These are phyloP conservation scores for Fusarium pininemorale DNA, from an alignment of 2,329 filamentous ascomycete genomes.

Conservation along the genomic window DNA sequence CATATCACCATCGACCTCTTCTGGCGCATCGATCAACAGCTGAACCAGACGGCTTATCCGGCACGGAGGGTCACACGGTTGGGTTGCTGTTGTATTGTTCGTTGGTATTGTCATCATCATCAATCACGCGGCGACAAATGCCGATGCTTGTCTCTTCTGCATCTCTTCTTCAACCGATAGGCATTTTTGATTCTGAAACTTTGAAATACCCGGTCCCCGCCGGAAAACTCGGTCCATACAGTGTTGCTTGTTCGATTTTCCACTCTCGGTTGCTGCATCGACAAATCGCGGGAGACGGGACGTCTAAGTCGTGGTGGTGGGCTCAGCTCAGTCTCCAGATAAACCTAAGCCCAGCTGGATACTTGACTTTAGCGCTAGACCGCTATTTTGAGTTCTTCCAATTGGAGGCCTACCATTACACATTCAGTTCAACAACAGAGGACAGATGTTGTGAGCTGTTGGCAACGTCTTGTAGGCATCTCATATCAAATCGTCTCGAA, in stretches of 20 bases:
- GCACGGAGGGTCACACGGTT: not conserved
- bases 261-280: conserved; percentile 25
- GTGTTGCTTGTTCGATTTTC: conserved; percentile 11
- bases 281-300: conserved; percentile 31
- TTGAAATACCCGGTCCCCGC: not conserved
- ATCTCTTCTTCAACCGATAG: not conserved
- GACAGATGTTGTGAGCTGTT: conserved; percentile 1
- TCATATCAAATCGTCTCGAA: not conserved
- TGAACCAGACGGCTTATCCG: conserved; percentile 7
- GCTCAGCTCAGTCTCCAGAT: conserved; percentile 24
- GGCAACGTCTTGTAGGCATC: not conserved
- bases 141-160: not conserved
- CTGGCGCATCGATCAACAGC: conserved; percentile 16
- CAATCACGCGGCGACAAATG: conserved; percentile 23
- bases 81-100: conserved; percentile 14
- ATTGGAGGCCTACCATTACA: conserved; percentile 47
- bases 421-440: conserved; percentile 19
- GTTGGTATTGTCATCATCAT: conserved; percentile 29
- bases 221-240: conserved; percentile 5
- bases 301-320: conserved; percentile 31
- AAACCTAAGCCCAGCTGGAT: not conserved
- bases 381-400: conserved; percentile 45
- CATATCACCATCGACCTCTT: not conserved
- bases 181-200: not conserved
- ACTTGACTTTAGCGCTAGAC: conserved; percentile 31